A percentile compares a stretch with the other conserved stretches of the same genome.
phyloP scores from a whole-genome alignment of 2,329 filamentous ascomycete species.

The Colletotrichum theobromicola region DNA sequence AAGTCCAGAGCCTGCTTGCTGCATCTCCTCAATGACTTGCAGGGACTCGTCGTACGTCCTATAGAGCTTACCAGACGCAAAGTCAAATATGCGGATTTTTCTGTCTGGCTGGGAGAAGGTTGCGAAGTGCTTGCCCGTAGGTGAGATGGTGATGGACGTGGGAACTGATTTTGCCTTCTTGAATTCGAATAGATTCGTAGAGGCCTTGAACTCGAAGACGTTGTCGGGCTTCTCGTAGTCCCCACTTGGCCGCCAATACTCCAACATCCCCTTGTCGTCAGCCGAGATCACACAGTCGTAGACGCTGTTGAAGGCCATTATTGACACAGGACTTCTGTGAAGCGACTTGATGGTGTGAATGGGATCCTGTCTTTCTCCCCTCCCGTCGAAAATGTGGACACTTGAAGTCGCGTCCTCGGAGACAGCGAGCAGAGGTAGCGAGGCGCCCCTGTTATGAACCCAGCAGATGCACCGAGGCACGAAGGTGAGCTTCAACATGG shows the following conservation, averaged over 20 bases:
- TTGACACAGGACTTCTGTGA: conserved; percentile 80
- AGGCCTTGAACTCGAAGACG: conserved; percentile 92
- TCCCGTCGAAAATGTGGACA: conserved; percentile 87
- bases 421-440: conserved; percentile 83
- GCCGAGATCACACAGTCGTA: conserved; percentile 92
- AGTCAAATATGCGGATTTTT: conserved; percentile 93
- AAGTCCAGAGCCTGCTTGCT: conserved; percentile 85
- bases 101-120: conserved; percentile 92
- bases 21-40: conserved; percentile 88
- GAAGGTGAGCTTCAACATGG: conserved; percentile 81
- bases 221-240: conserved; percentile 89
- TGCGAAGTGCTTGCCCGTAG: conserved; percentile 83
- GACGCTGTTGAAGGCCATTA: conserved; percentile 88
- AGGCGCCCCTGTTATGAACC: conserved; percentile 89
- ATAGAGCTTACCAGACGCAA: conserved; percentile 84
- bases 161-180: conserved; percentile 92
- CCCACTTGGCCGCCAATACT: conserved; percentile 88
- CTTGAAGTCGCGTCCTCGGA: conserved; percentile 75
- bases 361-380: conserved; percentile 78
- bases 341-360: conserved; percentile 79
- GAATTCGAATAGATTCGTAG: conserved; percentile 94
- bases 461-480: conserved; percentile 84
- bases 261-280: conserved; percentile 90
- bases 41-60: conserved; percentile 96
- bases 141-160: conserved; percentile 82